These are phyloP conservation scores for Wickerhamiella kurtzmanii DNA, from an alignment of 805 yeast species.

Conservation along the genomic window DNA sequence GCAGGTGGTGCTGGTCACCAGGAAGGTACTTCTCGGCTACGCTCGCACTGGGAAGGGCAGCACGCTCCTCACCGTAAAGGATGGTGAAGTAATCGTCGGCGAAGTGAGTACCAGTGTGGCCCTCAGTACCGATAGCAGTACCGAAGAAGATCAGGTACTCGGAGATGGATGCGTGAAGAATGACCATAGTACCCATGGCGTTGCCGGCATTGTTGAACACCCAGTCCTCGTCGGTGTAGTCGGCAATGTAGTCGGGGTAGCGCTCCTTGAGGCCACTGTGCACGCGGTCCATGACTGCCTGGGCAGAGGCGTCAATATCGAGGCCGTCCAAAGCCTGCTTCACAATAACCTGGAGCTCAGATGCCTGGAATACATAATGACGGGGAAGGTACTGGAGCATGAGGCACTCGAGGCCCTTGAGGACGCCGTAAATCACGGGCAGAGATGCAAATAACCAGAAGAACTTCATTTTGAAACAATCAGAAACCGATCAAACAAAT, in stretches of 20 bases:
- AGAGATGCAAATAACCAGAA: conserved; percentile 8
- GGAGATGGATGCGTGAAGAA: conserved; percentile 84
- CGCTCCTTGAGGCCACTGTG: conserved; percentile 42
- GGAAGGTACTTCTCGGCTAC: conserved; percentile 63
- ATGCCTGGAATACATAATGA: conserved; percentile 57
- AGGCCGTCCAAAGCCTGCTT: conserved; percentile 39
- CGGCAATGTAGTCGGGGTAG: conserved; percentile 67
- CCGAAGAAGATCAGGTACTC: conserved; percentile 93
- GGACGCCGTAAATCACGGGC: conserved; percentile 11
- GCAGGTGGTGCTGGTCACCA: conserved; percentile 74
- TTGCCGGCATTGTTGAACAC: conserved; percentile 96
- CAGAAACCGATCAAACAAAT: conserved; percentile 2
- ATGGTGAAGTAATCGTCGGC: conserved; percentile 97
- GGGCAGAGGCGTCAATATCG: conserved; percentile 31
- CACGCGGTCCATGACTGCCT: conserved; percentile 15
- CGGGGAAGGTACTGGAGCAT: conserved; percentile 39
- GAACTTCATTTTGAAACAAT: conserved; percentile 9
- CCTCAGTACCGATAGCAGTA: conserved; percentile 86
- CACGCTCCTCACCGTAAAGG: conserved; percentile 62
- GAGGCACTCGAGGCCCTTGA: conserved; percentile 17
- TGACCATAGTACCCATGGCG: conserved; percentile 90
- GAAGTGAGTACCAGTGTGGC: conserved; percentile 89
- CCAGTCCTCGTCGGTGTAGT: conserved; percentile 71
- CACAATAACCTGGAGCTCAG: conserved; percentile 44
- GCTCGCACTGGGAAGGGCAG: conserved; percentile 53